Evolutionary conservation across 2,329 filamentous ascomycete species (phyloP).

Genomic region (Curvularia sp.): DNA sequence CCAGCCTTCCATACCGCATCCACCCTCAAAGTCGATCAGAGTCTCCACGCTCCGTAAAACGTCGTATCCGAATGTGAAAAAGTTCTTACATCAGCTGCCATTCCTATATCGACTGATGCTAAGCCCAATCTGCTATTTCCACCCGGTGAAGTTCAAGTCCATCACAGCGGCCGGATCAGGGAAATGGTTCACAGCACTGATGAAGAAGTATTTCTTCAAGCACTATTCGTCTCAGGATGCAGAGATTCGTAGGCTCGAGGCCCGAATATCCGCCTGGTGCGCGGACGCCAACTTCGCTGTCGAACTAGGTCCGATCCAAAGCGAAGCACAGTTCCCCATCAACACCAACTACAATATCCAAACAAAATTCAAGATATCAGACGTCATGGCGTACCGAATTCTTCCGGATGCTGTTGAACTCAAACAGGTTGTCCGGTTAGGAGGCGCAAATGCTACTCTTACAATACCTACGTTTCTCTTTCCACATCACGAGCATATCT

Average conservation of each 20-base stretch:
- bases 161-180: conserved; percentile 61
- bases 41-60: conserved; percentile 59
- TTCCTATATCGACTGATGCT: conserved; percentile 59
- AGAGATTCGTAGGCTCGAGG: conserved; percentile 57
- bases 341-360: conserved; percentile 59
- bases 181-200: conserved; percentile 58
- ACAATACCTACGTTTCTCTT: conserved; percentile 59
- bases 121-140: conserved; percentile 60
- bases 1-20: conserved; percentile 59
- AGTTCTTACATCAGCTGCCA: conserved; percentile 59
- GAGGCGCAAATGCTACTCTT: conserved; percentile 60
- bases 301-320: conserved; percentile 56
- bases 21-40: conserved; percentile 57
- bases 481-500: conserved; percentile 63
- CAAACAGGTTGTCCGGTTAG: conserved; percentile 59
- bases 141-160: conserved; percentile 59
- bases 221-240: conserved; percentile 55
- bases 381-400: conserved; percentile 60
- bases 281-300: conserved; percentile 62
- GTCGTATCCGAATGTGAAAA: conserved; percentile 51
- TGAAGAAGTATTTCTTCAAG: conserved; percentile 60
- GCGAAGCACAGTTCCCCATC: conserved; percentile 58
- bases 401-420: conserved; percentile 54
- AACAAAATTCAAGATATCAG: conserved; percentile 55
- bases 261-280: conserved; percentile 59